phyloP scores from a whole-genome alignment of 1,284 basidiomycete genomes.

The Papiliotrema terrestris region DNA sequence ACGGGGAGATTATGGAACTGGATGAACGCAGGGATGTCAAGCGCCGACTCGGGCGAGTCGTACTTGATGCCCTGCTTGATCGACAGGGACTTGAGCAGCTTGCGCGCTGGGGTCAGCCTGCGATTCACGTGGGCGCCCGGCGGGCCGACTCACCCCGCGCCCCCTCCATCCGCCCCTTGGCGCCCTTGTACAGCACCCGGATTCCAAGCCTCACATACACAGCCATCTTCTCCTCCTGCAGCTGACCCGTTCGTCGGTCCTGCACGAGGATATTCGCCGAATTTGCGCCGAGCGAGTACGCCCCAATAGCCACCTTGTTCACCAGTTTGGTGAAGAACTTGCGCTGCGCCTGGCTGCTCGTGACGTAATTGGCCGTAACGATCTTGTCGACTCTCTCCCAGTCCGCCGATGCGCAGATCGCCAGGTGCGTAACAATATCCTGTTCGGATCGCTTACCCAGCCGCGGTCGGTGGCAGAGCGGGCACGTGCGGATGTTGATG shows the following conservation, averaged over 20 bases:
- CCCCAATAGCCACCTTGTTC: constrained; percentile 74
- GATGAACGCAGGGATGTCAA: constrained; percentile 83
- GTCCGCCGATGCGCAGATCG: constrained; percentile 88
- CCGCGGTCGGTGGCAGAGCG: constrained; percentile 84
- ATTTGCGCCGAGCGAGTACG: constrained; percentile 82
- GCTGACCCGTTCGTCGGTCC: constrained; percentile 80
- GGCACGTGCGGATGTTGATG: constrained; percentile 92
- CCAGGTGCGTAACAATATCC: constrained; percentile 89
- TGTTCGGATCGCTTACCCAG: constrained; percentile 81
- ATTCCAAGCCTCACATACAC: constrained; percentile 87
- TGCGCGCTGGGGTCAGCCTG: constrained; percentile 55
- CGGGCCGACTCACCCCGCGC: constrained; percentile 60
- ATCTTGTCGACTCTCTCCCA: constrained; percentile 86
- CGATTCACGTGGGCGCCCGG: background rate
- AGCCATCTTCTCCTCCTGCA: constrained; percentile 93
- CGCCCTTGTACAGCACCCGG: constrained; percentile 88
- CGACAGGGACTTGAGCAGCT: constrained; percentile 80
- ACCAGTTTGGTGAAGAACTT: constrained; percentile 94
- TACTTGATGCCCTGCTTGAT: constrained; percentile 95
- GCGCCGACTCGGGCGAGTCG: constrained; percentile 75
- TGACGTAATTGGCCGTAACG: constrained; percentile 92
- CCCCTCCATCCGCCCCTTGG: constrained; percentile 85
- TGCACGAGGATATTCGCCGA: constrained; percentile 92
- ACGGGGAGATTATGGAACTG: constrained; percentile 83
- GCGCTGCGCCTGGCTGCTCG: constrained; percentile 88